Evolutionary conservation across 1,284 basidiomycete species (phyloP).

Genomic region (Papiliotrema fonsecae): DNA sequence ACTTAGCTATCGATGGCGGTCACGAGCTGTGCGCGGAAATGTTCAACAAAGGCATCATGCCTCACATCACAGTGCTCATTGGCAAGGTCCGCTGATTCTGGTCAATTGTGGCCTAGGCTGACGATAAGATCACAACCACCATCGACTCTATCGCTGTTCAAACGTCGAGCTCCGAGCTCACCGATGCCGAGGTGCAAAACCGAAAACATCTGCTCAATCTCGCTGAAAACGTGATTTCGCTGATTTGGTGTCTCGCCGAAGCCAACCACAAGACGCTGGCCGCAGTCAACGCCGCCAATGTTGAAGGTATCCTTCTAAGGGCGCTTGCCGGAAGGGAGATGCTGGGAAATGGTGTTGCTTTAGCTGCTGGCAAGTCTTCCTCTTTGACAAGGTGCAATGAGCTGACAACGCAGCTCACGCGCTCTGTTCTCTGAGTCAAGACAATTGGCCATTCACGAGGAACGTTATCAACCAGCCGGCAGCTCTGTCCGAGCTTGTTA

Average conservation of each 20-base stretch:
- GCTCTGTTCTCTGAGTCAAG: constrained; percentile 82
- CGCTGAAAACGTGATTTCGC: constrained; percentile 82
- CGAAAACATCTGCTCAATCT: constrained; percentile 76
- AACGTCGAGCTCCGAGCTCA: constrained; percentile 25
- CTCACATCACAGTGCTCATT: constrained; percentile 49
- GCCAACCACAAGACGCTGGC: constrained; percentile 85
- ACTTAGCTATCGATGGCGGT: constrained; percentile 88
- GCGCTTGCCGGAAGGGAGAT: constrained; percentile 66
- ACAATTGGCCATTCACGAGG: constrained; percentile 65
- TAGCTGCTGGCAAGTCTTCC: constrained; percentile 62
- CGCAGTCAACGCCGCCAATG: constrained; percentile 71
- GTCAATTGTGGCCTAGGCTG: neutral
- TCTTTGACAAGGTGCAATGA: neutral
- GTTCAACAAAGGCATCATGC: constrained; percentile 89
- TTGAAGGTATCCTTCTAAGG: constrained; percentile 75
- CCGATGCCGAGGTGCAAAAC: constrained; percentile 56
- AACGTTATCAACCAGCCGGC: constrained; percentile 60
- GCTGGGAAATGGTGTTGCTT: constrained; percentile 64
- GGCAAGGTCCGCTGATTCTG: constrained; percentile 35
- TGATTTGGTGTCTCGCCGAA: constrained; percentile 78
- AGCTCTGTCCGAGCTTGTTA: constrained; percentile 66
- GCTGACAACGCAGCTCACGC: constrained; percentile 67
- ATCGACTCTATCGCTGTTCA: constrained; percentile 61
- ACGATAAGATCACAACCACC: constrained; percentile 59
- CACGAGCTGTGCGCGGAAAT: constrained; percentile 91